phyloP scores from a whole-genome alignment of 2,329 filamentous ascomycete genomes.

The Verticillium nonalfalfae region DNA sequence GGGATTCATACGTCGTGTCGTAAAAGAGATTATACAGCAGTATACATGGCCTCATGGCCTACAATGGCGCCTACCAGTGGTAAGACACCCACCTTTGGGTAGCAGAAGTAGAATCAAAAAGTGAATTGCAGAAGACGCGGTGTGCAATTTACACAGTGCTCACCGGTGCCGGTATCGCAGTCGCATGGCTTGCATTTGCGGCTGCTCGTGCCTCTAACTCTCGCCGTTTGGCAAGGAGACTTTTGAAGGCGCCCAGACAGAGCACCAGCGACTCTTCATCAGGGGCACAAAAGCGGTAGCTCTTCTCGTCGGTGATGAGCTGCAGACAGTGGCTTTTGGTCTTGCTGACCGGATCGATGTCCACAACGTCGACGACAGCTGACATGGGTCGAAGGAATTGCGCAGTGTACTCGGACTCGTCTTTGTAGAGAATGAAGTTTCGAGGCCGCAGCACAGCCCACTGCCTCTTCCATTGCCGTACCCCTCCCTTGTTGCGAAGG shows the following conservation, averaged over 20 bases:
- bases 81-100: background rate
- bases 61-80: background rate
- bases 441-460: conserved; percentile 88
- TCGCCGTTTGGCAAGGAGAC: conserved; percentile 64
- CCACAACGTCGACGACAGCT: conserved; percentile 81
- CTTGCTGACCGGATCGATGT: conserved; percentile 80
- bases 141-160: background rate
- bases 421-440: conserved; percentile 86
- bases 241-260: conserved; percentile 89
- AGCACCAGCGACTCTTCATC: conserved; percentile 78
- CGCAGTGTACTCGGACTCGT: conserved; percentile 84
- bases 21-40: conserved; percentile 3
- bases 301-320: conserved; percentile 89
- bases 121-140: background rate
- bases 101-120: background rate
- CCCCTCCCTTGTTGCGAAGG: conserved; percentile 72
- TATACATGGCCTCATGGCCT: background rate
- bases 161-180: background rate
- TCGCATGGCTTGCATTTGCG: conserved; percentile 36
- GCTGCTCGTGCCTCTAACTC: conserved; percentile 50
- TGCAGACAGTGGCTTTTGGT: conserved; percentile 86
- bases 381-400: conserved; percentile 74
- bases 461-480: conserved; percentile 89
- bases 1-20: background rate
- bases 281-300: conserved; percentile 67